phyloP scores from a whole-genome alignment of 1,284 basidiomycete genomes.

The Malassezia restricta region DNA sequence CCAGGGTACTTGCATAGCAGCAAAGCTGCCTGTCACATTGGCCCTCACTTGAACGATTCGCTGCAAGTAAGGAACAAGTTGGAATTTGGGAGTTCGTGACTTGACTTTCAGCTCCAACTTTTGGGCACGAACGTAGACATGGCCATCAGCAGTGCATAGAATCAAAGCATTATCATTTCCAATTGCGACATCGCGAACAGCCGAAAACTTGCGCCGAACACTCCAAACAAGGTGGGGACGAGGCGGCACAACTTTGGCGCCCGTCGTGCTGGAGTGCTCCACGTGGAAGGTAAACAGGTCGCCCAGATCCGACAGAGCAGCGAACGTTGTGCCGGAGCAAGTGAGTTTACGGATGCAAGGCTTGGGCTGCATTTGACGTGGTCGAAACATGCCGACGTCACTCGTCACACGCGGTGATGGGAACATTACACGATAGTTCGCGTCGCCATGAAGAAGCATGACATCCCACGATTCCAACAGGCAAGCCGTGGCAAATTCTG shows the following conservation, averaged over 20 bases:
- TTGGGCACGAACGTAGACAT: slow-evolving; percentile 61
- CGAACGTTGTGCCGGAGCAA: slow-evolving; percentile 68
- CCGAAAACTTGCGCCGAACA: slow-evolving; percentile 69
- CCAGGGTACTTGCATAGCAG: slow-evolving; percentile 68
- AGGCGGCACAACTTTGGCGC: slow-evolving; percentile 21
- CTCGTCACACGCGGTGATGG: slow-evolving; percentile 21
- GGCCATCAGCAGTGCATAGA: slow-evolving; percentile 83
- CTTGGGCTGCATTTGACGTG: slow-evolving; percentile 34
- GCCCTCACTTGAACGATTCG: slow-evolving; percentile 71
- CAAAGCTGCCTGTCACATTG: slow-evolving; percentile 79
- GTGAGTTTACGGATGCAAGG: slow-evolving; percentile 66
- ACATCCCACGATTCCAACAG: slow-evolving; percentile 65
- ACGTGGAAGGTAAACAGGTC: slow-evolving; percentile 76
- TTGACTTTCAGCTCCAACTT: slow-evolving; percentile 19
- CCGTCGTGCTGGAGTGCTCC: slow-evolving; percentile 40
- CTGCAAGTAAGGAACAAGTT: slow-evolving; percentile 68
- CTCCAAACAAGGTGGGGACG: slow-evolving; percentile 88
- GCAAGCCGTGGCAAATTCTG: slow-evolving; percentile 68
- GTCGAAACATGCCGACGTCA: slow-evolving; percentile 54
- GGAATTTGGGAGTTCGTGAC: slow-evolving; percentile 53
- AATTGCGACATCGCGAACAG: slow-evolving; percentile 69
- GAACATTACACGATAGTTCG: slow-evolving; percentile 57
- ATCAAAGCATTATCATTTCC: slow-evolving; percentile 78
- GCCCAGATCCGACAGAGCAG: slow-evolving; percentile 71
- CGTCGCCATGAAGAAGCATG: slow-evolving; percentile 67